A percentile compares a stretch with the other conserved stretches of the same genome.
Conservation (phyloP, 2,329 filamentous ascomycete species). For the Fusarium sacchari region DNA sequence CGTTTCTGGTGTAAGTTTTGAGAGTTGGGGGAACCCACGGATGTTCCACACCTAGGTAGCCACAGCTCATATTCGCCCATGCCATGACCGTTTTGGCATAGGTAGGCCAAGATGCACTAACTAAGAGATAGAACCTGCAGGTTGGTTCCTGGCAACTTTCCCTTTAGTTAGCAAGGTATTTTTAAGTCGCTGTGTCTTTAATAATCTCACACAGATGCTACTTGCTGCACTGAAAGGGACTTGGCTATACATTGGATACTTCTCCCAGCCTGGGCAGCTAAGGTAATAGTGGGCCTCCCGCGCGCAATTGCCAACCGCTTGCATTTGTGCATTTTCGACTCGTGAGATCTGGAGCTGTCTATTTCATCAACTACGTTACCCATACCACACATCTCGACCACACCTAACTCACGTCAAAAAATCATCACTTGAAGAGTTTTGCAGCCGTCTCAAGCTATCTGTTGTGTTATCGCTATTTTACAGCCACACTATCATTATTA, state of each 20-base stretch:
- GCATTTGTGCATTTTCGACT: constrained; percentile 34
- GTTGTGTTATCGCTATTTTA: not conserved
- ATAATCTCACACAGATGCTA: too few species aligned
- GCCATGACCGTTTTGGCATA: constrained; percentile 19
- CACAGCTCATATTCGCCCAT: not conserved
- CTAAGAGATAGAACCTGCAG: constrained; percentile 18
- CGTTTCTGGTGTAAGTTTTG: constrained; percentile 28
- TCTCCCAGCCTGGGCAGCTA: not conserved
- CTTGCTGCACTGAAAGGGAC: not conserved
- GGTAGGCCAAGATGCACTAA: constrained; percentile 4
- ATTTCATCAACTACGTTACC: constrained; percentile 35
- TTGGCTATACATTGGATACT: constrained; percentile 1
- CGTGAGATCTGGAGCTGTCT: constrained; percentile 19
- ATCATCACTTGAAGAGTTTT: not conserved
- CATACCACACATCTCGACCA: not conserved
- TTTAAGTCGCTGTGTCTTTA: not conserved
- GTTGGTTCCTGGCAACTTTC: constrained; percentile 16
- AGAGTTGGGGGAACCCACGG: constrained; percentile 31
- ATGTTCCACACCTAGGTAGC: constrained; percentile 18
- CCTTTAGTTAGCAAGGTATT: not conserved
- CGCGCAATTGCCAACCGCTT: constrained; percentile 20
- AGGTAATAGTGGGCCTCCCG: not conserved
- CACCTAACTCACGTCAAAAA: not conserved
- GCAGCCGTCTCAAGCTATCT: not conserved
- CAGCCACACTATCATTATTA: not conserved